phyloP scores from a whole-genome alignment of 352 stramenopile genomes.

The Albugo laibachii region DNA sequence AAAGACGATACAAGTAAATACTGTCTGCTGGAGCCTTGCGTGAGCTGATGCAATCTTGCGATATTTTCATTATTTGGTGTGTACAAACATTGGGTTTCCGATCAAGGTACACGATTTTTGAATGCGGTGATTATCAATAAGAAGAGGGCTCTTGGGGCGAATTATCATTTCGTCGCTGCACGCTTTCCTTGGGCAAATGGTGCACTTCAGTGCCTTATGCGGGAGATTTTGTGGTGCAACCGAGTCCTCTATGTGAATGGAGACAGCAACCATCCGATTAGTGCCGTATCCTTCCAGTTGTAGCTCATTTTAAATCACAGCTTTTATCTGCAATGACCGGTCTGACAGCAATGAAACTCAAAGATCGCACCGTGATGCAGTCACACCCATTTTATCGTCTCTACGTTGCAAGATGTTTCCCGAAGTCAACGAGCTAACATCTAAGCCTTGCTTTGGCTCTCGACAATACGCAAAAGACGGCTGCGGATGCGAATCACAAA shows the following conservation, averaged over 20 bases:
- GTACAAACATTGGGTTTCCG: too few relatives aligned
- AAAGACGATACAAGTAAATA: conserved; percentile 16
- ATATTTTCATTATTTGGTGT: too few relatives aligned
- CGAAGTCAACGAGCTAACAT: neutral
- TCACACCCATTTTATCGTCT: neutral
- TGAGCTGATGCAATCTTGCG: neutral
- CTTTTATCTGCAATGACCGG: conserved; percentile 1
- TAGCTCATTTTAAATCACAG: conserved; percentile 4
- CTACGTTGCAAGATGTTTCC: neutral
- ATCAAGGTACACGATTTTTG: too few relatives aligned
- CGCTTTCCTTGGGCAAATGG: neutral
- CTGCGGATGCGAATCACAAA: neutral
- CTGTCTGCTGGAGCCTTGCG: conserved; percentile 7
- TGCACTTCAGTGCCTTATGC: too few relatives aligned
- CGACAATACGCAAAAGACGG: neutral
- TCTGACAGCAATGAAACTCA: neutral
- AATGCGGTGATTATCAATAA: too few relatives aligned
- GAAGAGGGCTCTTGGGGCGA: too few relatives aligned
- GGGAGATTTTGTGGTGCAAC: conserved; percentile 1
- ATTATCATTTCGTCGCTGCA: too few relatives aligned
- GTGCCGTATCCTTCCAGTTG: neutral
- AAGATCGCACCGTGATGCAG: neutral
- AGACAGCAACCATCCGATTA: neutral
- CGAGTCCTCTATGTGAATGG: conserved; percentile 1
- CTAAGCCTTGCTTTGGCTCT: neutral